phyloP scores from a whole-genome alignment of 1,139 yeast species.

The Kurtzmaniella quercitrusa region DNA sequence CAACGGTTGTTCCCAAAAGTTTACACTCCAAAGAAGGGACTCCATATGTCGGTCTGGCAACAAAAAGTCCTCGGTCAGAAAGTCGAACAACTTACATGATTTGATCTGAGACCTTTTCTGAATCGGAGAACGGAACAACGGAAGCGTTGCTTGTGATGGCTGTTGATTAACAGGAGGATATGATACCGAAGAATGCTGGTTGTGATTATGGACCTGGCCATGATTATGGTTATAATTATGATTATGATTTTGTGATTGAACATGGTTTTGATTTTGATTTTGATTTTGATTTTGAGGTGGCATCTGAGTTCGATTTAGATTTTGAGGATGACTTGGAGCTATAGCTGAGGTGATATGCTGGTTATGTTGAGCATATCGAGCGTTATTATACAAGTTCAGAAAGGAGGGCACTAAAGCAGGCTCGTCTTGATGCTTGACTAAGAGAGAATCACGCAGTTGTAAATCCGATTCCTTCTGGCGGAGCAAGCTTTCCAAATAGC shows the following conservation, averaged over 20 bases:
- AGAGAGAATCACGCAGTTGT: background rate
- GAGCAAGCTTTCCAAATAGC: slow-evolving; percentile 23
- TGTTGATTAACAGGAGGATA: background rate
- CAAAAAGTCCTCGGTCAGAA: slow-evolving; percentile 6
- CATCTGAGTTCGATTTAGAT: background rate
- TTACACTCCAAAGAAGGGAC: slow-evolving; percentile 6
- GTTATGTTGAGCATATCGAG: background rate
- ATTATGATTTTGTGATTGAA: background rate
- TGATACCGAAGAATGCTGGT: background rate
- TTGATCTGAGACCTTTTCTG: slow-evolving; percentile 4
- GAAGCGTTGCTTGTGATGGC: background rate
- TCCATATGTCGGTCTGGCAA: slow-evolving; percentile 7
- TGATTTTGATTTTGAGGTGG: background rate
- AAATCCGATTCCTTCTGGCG: slow-evolving; percentile 4
- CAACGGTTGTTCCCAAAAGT: slow-evolving; percentile 6
- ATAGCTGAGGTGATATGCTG: background rate
- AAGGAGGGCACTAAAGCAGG: background rate
- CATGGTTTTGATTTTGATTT: background rate
- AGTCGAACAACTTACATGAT: slow-evolving; percentile 3
- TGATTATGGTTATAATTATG: background rate
- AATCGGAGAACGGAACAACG: slow-evolving; percentile 4
- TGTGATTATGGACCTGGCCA: background rate
- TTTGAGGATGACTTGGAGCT: background rate
- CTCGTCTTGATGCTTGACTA: background rate
- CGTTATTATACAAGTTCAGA: background rate